Evolutionary conservation across 352 stramenopile genomes (phyloP), one percentile per base, ranked within the genome.

Genomic region (Pythium volutum): DNA sequence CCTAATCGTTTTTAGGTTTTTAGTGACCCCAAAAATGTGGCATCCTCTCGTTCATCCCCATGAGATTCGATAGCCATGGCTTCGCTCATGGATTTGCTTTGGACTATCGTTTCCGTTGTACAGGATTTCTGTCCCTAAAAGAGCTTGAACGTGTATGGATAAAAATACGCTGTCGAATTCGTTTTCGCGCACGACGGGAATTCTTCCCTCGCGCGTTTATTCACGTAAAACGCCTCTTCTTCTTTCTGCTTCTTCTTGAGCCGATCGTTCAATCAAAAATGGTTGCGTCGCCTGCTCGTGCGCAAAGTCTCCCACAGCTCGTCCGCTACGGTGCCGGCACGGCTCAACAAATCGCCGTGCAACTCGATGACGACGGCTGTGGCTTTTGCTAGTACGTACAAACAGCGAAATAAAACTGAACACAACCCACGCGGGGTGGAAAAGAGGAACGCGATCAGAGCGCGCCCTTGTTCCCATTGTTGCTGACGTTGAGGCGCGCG

Each of bases 331-430:
- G 34, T 26, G 39, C 45, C n/a, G n/a, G n/a, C 4, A 64, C 70
- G 23, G 76, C 73, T 1, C 74, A 75, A 12, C 71, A 89, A 26
- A 39, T 76, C 34, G 81, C 81, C 3, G 67, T 89, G 36, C 73
- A 73, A 8, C 64, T 91, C 25, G 79, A 91, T 36, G 68, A 73
- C 49, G 59, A 67, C 38, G 75, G 79, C 43, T 88, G 79, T 33
- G 81, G 81, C 26, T 91, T 91, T 55, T 88, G 81, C 70, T 89
- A 82, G 81, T 91, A 61, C 53, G 71, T 73, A 9, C 45, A 31
- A 63, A 29, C 57, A 64, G 29, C 47, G 14, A 49, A 16, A 36
- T 55, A 26, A 22, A 7, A 23, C 22, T 5, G 1, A 9, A 18
- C 8, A 20, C 42, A 49, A 18, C 26, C 16, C 20, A n/a, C n/a